These are phyloP conservation scores for Tolypocladium endophyticum DNA, from an alignment of 2,329 filamentous ascomycete species.

Conservation along the genomic window DNA sequence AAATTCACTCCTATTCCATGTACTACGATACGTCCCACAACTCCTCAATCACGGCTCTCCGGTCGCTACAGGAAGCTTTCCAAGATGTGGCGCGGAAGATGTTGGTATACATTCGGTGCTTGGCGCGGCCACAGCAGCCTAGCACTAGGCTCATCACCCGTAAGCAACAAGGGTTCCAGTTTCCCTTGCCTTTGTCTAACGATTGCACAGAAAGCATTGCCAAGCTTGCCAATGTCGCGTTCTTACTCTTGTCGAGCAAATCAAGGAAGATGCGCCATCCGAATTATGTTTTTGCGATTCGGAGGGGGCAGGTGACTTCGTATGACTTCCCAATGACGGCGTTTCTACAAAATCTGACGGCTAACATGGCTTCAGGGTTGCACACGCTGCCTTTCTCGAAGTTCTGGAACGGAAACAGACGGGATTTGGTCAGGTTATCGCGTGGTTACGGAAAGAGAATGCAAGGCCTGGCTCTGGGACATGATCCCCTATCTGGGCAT, in stretches of 20 bases:
- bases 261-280: conserved; percentile 32
- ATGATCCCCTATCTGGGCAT: neutral
- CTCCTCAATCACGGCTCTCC: conserved; percentile 52
- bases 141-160: conserved; percentile 49
- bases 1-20: conserved; percentile 76
- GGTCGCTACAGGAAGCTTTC: conserved; percentile 69
- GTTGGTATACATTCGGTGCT: conserved; percentile 49
- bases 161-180: conserved; percentile 24
- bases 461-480: conserved; percentile 10
- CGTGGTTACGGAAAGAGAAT: conserved; percentile 52
- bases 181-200: conserved; percentile 2
- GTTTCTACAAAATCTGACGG: neutral
- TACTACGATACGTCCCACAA: conserved; percentile 77
- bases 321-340: conserved; percentile 25
- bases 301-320: conserved; percentile 50
- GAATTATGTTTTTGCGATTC: conserved; percentile 48
- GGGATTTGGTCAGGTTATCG: conserved; percentile 50
- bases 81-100: conserved; percentile 68
- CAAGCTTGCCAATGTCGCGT: conserved; percentile 55
- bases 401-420: conserved; percentile 65
- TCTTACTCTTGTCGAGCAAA: conserved; percentile 50
- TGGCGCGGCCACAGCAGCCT: conserved; percentile 48
- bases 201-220: conserved; percentile 45
- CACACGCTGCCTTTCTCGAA: conserved; percentile 56
- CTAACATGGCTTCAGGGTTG: conserved; percentile 38